phyloP scores from a whole-genome alignment of 306 rosid species.

The Glycyrrhiza uralensis region DNA sequence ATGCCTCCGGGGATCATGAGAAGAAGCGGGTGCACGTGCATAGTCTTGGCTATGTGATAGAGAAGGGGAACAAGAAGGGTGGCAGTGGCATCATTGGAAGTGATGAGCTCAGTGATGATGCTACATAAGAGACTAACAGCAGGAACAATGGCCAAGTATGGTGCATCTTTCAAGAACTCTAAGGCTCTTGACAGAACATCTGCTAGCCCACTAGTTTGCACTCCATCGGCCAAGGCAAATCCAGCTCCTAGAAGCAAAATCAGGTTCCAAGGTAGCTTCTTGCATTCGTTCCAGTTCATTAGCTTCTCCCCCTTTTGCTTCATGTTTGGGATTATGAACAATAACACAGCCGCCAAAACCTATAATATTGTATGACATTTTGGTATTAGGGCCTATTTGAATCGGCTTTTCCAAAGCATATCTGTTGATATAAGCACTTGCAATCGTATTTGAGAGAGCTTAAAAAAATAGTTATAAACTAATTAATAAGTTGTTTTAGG shows the following conservation, averaged over 20 bases:
- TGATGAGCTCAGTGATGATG: constrained; percentile 68
- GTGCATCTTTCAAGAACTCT: constrained; percentile 56
- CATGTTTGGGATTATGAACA: constrained; percentile 88
- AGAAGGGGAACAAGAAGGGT: constrained; percentile 70
- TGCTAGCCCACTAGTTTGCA: constrained; percentile 69
- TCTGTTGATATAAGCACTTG: too few species aligned
- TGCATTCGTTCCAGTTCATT: constrained; percentile 94
- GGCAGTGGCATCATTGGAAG: constrained; percentile 85
- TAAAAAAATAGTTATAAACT: too few species aligned
- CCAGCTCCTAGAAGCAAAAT: constrained; percentile 83
- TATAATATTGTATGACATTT: constrained; percentile 23
- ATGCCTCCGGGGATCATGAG: constrained; percentile 85
- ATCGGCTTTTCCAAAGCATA: too few species aligned
- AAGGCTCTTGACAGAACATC: constrained; percentile 52
- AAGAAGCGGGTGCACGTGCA: constrained; percentile 73
- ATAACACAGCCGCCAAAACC: constrained; percentile 73
- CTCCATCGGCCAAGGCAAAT: constrained; percentile 89
- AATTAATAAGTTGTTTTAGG: too few species aligned
- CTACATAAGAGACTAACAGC: constrained; percentile 62
- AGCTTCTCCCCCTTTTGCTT: constrained; percentile 70
- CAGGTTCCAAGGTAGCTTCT: constrained; percentile 82
- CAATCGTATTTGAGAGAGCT: too few species aligned
- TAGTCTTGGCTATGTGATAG: constrained; percentile 55
- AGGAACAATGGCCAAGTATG: constrained; percentile 69
- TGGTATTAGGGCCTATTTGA: too few species aligned